A percentile compares a stretch with the other conserved stretches of the same genome.
Evolutionary conservation across 129 eudicot genomes (phyloP).

Genomic region (Saussurea involucrata): DNA sequence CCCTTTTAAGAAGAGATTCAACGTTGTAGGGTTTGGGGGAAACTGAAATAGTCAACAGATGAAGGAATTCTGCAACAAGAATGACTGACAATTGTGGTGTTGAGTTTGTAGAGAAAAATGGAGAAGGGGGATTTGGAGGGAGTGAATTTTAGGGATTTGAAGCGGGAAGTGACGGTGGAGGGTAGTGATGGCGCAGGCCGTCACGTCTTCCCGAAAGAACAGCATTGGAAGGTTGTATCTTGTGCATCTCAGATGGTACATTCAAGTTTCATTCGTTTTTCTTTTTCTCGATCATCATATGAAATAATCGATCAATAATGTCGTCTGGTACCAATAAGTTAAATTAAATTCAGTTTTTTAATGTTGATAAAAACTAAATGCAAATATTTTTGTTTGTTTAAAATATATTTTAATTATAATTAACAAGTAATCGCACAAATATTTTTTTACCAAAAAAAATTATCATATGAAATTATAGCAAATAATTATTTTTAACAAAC

Average conservation of each 20-base stretch:
- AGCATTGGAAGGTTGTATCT: not conserved
- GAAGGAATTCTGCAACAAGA: not conserved
- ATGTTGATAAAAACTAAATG: too few species aligned
- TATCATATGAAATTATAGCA: too few species aligned
- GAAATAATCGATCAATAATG: not conserved
- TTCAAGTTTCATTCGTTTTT: not conserved
- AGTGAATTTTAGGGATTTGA: conserved; percentile 6
- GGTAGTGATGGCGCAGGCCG: not conserved
- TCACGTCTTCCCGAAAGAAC: not conserved
- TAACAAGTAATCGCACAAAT: too few species aligned
- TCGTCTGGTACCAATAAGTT: not conserved
- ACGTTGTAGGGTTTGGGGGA: not conserved
- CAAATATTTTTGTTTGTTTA: too few species aligned
- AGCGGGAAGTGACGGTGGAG: conserved; percentile 13
- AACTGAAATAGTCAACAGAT: not conserved
- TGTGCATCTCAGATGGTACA: not conserved
- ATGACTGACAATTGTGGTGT: not conserved
- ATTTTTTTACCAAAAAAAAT: too few species aligned
- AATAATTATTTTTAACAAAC: too few species aligned
- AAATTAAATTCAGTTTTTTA: too few species aligned
- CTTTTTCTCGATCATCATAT: too few species aligned
- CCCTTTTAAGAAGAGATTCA: not conserved
- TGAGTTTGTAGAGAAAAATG: not conserved
- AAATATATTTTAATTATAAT: too few species aligned
- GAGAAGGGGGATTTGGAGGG: conserved; percentile 10